phyloP scores from a whole-genome alignment of 371 early-diverging fungal genomes.

The Chytridiales sp. region DNA sequence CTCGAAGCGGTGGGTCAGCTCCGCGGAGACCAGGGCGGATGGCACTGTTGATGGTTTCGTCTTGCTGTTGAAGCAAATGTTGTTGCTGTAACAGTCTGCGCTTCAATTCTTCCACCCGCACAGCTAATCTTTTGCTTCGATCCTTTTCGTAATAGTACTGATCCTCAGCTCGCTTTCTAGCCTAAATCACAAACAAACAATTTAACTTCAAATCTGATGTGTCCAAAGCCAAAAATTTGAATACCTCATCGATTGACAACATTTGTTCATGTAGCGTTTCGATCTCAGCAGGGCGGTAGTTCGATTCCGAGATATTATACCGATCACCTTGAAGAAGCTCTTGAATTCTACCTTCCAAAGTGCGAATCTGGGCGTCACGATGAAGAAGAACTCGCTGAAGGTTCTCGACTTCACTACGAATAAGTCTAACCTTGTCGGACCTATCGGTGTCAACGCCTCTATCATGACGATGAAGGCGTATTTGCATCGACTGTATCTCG shows the following conservation, averaged over 20 bases:
- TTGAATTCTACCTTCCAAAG: conserved; percentile 27
- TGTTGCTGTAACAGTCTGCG: conserved; percentile 18
- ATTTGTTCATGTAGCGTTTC: too few species aligned
- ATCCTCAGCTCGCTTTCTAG: conserved; percentile 7
- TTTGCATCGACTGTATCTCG: conserved; percentile 17
- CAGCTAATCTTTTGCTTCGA: conserved; percentile 10
- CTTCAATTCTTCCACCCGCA: conserved; percentile 26
- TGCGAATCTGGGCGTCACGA: conserved; percentile 26
- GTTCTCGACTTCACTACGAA: too few species aligned
- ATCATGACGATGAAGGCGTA: too few species aligned
- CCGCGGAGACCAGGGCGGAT: conserved; percentile 23
- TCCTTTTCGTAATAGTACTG: conserved; percentile 27
- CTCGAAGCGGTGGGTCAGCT: conserved; percentile 12
- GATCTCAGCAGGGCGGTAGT: too few species aligned
- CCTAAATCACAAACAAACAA: conserved; percentile 16
- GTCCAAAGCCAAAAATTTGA: too few species aligned
- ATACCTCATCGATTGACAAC: too few species aligned
- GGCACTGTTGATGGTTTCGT: conserved; percentile 33
- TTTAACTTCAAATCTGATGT: too few species aligned
- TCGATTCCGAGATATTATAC: too few species aligned
- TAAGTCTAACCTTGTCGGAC: too few species aligned
- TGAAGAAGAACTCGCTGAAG: conserved; percentile 7
- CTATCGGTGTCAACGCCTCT: not conserved
- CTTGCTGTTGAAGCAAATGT: conserved; percentile 22
- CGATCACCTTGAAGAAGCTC: conserved; percentile 25